These are phyloP conservation scores for Imleria badia DNA, from an alignment of 768 basidiomycete genomes.

Conservation along the genomic window DNA sequence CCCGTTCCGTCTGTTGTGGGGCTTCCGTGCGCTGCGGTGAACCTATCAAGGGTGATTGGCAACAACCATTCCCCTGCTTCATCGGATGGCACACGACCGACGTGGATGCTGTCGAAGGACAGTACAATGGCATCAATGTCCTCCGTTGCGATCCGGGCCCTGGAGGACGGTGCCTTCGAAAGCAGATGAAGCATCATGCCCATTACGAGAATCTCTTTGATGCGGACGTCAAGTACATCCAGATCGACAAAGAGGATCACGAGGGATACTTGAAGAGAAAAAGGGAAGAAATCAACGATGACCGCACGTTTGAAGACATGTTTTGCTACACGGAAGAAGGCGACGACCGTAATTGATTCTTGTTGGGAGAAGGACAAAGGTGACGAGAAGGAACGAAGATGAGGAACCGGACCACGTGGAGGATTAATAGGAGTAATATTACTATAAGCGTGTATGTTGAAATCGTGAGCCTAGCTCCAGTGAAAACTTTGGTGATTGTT, in stretches of 20 bases:
- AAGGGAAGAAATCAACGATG: neutral
- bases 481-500: too few relatives aligned
- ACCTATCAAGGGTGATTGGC: neutral
- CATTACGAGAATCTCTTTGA: neutral
- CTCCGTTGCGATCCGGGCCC: neutral
- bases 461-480: too few relatives aligned
- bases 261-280: neutral
- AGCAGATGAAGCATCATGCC: neutral
- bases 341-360: too few relatives aligned
- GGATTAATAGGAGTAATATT: too few relatives aligned
- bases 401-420: too few relatives aligned
- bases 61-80: neutral
- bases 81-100: slow-evolving; percentile 1
- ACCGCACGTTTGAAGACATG: neutral
- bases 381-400: neutral
- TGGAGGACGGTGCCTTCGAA: neutral
- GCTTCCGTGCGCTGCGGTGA: neutral
- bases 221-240: neutral
- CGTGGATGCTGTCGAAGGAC: neutral
- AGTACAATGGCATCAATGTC: slow-evolving; percentile 1
- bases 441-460: too few relatives aligned
- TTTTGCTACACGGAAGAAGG: neutral
- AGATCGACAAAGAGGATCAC: neutral
- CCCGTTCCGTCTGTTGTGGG: neutral
- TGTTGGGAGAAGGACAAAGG: neutral